A percentile compares a stretch with the other conserved stretches of the same genome.
Conservation (phyloP, 2,329 filamentous ascomycete genomes). For the Fusarium transvaalense region DNA sequence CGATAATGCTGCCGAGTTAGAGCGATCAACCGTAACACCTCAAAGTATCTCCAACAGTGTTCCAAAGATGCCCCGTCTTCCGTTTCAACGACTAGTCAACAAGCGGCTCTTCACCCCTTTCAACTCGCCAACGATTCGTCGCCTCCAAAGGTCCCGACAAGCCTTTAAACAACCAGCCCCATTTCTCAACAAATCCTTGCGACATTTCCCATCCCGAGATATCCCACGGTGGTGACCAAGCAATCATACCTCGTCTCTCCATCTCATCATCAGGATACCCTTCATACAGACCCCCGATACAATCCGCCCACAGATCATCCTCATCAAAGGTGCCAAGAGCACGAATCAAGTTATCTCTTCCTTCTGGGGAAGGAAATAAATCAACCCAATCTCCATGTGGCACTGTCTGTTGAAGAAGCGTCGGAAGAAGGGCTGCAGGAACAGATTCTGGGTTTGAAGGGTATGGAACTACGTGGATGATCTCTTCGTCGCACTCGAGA, state of each 20-base stretch:
- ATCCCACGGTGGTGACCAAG: slow-evolving; percentile 53
- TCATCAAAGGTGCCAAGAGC: slow-evolving; percentile 52
- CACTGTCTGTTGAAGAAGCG: slow-evolving; percentile 22
- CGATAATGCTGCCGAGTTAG: too few relatives aligned
- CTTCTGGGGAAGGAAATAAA: slow-evolving; percentile 20
- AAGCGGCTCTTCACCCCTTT: slow-evolving; percentile 27
- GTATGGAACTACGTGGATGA: slow-evolving; percentile 18
- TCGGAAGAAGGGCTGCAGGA: slow-evolving; percentile 17
- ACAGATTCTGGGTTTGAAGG: background rate
- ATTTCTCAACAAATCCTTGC: slow-evolving; percentile 40
- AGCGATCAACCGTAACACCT: too few relatives aligned
- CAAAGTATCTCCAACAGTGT: too few relatives aligned
- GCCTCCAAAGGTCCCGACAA: slow-evolving; percentile 19
- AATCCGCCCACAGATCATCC: slow-evolving; percentile 59
- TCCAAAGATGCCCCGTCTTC: too few relatives aligned
- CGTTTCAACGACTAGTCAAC: background rate
- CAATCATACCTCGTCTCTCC: slow-evolving; percentile 56
- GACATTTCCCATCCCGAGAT: slow-evolving; percentile 42
- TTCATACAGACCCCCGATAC: slow-evolving; percentile 58
- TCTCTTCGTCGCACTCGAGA: slow-evolving; percentile 23
- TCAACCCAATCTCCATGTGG: slow-evolving; percentile 33
- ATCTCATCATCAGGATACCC: slow-evolving; percentile 59
- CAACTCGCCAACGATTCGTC: slow-evolving; percentile 38
- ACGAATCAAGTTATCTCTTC: slow-evolving; percentile 9
- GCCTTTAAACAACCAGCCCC: slow-evolving; percentile 36